Conservation (phyloP, 352 stramenopile genomes). For the Phytophthora pinifolia region DNA sequence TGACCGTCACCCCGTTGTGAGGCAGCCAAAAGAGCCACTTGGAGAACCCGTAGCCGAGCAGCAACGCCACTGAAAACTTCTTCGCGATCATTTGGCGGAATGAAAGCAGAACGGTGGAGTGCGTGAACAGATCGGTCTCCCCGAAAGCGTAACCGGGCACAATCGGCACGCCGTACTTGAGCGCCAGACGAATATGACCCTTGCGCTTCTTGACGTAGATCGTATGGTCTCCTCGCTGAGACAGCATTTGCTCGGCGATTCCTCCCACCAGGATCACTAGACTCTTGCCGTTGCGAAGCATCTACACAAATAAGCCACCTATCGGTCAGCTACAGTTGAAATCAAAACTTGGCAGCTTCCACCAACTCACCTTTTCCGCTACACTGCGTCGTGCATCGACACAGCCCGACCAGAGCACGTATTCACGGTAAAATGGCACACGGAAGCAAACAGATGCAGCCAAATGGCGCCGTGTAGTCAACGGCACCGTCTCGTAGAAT, state of each 20-base stretch:
- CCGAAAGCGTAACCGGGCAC: slow-evolving; percentile 82
- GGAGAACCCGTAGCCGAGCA: slow-evolving; percentile 59
- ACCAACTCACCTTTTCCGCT: slow-evolving; percentile 46
- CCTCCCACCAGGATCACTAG: slow-evolving; percentile 80
- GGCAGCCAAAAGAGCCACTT: slow-evolving; percentile 60
- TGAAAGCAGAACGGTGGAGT: slow-evolving; percentile 68
- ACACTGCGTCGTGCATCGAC: slow-evolving; percentile 69
- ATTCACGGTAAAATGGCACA: slow-evolving; percentile 77
- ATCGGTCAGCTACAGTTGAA: slow-evolving; percentile 3
- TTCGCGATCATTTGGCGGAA: slow-evolving; percentile 74
- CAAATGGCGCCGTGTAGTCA: slow-evolving; percentile 64
- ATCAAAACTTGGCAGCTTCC: neutral
- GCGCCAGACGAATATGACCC: slow-evolving; percentile 73
- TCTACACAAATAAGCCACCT: slow-evolving; percentile 13
- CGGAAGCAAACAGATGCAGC: slow-evolving; percentile 76
- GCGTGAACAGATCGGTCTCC: slow-evolving; percentile 83
- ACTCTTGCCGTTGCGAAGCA: slow-evolving; percentile 70
- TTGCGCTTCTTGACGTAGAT: slow-evolving; percentile 85
- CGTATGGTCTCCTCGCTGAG: slow-evolving; percentile 63
- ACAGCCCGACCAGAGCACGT: slow-evolving; percentile 73
- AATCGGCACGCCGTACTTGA: slow-evolving; percentile 76
- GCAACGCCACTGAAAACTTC: slow-evolving; percentile 62
- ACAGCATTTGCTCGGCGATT: slow-evolving; percentile 85
- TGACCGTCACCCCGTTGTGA: slow-evolving; percentile 55
- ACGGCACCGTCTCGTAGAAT: slow-evolving; percentile 70